These are phyloP conservation scores for Albophoma yamanashiensis DNA, from an alignment of 2,329 filamentous ascomycete species.

Conservation along the genomic window DNA sequence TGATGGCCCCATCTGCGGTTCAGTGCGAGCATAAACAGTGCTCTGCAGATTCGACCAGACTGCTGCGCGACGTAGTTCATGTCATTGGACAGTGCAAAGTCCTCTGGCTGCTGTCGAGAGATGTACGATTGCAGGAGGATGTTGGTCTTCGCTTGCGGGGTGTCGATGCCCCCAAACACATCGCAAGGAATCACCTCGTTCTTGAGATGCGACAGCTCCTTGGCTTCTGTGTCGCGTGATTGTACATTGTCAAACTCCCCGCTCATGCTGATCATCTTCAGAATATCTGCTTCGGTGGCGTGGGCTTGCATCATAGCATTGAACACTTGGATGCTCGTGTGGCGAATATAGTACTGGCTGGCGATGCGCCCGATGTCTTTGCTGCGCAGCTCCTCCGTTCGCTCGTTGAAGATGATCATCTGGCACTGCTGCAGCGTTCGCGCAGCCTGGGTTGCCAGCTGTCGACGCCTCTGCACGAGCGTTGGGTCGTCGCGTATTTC, in stretches of 20 bases:
- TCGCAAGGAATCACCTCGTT: conserved; percentile 66
- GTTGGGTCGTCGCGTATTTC: conserved; percentile 83
- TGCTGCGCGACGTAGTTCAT: conserved; percentile 94
- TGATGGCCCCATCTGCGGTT: conserved; percentile 95
- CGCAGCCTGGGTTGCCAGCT: conserved; percentile 82
- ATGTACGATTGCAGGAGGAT: conserved; percentile 92
- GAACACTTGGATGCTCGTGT: conserved; percentile 91
- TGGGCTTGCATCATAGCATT: conserved; percentile 85
- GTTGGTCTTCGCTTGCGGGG: conserved; percentile 85
- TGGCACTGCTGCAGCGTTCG: conserved; percentile 81
- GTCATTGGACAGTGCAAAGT: conserved; percentile 89
- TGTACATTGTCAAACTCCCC: conserved; percentile 98
- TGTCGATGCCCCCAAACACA: conserved; percentile 60
- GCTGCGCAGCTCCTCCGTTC: conserved; percentile 80
- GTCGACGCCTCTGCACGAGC: conserved; percentile 73
- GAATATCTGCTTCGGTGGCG: conserved; percentile 80
- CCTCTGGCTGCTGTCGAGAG: conserved; percentile 74
- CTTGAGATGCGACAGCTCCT: conserved; percentile 69
- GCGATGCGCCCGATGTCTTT: conserved; percentile 96
- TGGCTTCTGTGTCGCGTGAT: conserved; percentile 78
- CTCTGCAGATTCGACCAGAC: conserved; percentile 83
- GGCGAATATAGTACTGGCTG: conserved; percentile 92
- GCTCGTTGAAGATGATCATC: conserved; percentile 98
- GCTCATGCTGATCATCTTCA: conserved; percentile 96
- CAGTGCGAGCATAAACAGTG: conserved; percentile 93